Percentiles rank a stretch among this genome's conserved stretches.
Conservation (phyloP, 192 early-diverging fungal genomes). For the Podila minutissima region DNA sequence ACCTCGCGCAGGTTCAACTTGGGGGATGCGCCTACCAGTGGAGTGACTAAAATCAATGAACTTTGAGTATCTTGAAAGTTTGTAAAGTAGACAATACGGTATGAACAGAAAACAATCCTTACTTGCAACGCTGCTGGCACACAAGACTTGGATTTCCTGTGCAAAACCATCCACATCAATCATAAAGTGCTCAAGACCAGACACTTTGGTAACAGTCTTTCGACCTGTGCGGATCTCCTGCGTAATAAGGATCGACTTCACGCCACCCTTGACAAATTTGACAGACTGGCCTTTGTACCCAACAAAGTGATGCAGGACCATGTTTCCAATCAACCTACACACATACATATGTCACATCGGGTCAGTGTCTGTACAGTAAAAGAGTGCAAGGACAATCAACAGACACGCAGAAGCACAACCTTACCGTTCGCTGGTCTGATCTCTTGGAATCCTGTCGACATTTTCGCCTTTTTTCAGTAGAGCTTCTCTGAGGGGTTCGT, state of each 20-base stretch:
- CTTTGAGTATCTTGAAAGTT: too few species aligned
- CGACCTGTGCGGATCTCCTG: slow-evolving; percentile 70
- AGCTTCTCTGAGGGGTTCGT: slow-evolving; percentile 19
- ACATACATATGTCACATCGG: not conserved
- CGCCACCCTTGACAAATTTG: slow-evolving; percentile 52
- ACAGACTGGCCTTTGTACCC: slow-evolving; percentile 29
- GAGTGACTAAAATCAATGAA: slow-evolving; percentile 50
- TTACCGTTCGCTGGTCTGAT: slow-evolving; percentile 34
- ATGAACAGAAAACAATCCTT: slow-evolving; percentile 13
- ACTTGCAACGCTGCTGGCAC: slow-evolving; percentile 74
- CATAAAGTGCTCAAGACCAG: slow-evolving; percentile 68
- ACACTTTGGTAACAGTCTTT: slow-evolving; percentile 73
- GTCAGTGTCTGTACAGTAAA: not conserved
- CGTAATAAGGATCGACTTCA: slow-evolving; percentile 60
- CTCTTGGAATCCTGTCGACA: slow-evolving; percentile 26
- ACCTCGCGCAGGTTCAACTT: slow-evolving; percentile 68
- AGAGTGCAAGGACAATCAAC: not conserved
- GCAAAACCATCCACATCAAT: slow-evolving; percentile 71
- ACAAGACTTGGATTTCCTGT: slow-evolving; percentile 66
- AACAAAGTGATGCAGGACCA: slow-evolving; percentile 35
- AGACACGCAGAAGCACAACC: not conserved
- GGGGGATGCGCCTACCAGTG: slow-evolving; percentile 60
- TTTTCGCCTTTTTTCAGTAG: slow-evolving; percentile 31
- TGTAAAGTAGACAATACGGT: too few species aligned
- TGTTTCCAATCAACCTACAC: slow-evolving; percentile 30